Base-by-base conservation (phyloP, 768 basidiomycete genomes). In the Hortiboletus campestris region DNA sequence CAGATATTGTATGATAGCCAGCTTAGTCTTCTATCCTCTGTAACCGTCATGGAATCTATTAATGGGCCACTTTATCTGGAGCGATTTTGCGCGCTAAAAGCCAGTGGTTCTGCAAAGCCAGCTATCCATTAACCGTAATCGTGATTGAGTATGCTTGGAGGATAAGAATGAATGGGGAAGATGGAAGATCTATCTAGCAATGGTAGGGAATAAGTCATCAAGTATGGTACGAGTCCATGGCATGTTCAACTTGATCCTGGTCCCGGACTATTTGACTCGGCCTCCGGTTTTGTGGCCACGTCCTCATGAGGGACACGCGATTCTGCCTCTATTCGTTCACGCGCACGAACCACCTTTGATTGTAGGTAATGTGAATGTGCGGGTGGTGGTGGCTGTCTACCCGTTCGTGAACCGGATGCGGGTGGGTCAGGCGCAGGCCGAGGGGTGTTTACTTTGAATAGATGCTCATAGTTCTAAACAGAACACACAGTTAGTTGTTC, bases 291-390 rank as follows among this genome's bases (percentile, higher is more conserved):
- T 46, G 59, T 47, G 48, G 57, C 40, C 6, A 7, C 59, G 17
- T 68, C 65, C 53, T 73, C 68, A 19, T 61, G 61, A 46, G 60
- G 60, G 34, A 69, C 56, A 57, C 70, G 72, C 64, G 70, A 55
- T 78, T 99, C 96, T 0, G 95, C 95, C 69, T 97, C 90, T 81
- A 98, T 86, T 74, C 97, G 85, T 75, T 98, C 94, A 51, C 86
- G 82, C 19, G 97, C 96, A 40, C 97, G 85, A 43, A 92, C 84
- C n/a, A 99, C 92, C 75, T 99, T 99, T 32, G 93, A 95, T 69
- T 96, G 95, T 13, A 98, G 79, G 73, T 98, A 98, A 72, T 94
- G 91, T 35, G 93, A 94, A 68, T 93, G 79, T 36, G 74, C 64
- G 20, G 78, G 78, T 28, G 71, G 75, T 22, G 73, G 61, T 6